Evolutionary conservation across 2,329 filamentous ascomycete genomes (phyloP), one percentile per base, ranked within the genome.

Genomic region (Colletotrichum karsti): DNA sequence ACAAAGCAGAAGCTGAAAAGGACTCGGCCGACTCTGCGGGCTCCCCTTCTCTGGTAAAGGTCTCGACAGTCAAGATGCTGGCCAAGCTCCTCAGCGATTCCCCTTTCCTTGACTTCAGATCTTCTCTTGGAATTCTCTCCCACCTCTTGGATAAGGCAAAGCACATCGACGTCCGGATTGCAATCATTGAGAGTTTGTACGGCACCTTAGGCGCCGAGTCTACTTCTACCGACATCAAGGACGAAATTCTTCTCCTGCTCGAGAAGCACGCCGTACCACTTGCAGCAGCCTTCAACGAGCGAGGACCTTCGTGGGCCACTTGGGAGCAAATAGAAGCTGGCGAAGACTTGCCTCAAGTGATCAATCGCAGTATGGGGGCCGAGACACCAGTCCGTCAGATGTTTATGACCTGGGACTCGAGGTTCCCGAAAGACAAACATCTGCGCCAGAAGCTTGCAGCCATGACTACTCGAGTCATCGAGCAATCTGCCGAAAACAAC

Each of bases 11-110:
- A 3, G 15, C 2, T 3, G 20, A 37, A 13, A 22, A 50, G 18
- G 7, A 10, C n/a, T 18, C 35, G 2, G 35, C 35, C 13, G 18
- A 10, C 20, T 28, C 4, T 8, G n/a, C 26, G 8, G 46, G 12
- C 24, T 12, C 15, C 4, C 8, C 12, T 9, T 30, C 48, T 7
- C 10, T 18, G 15, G 57, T 66, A 9, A 66, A 66, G 26, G 57
- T 66, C 30, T 55, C 56, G 5, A 66, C 63, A 4, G 63, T 66
- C 12, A 66, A 61, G 8, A 55, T 55, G 63, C 30, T 66, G 5
- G 63, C 41, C 15, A 54, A 50, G 22, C 57, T 66, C 10, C 48
- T 66, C 9, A 46, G 57, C 10, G 39, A 62, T 28, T 26, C 63
- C 13, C 57, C 30, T 12, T 60, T 60, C 44, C 12, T 64, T 7